phyloP scores from a whole-genome alignment of 768 basidiomycete genomes.

The Coprinopsis sp. region DNA sequence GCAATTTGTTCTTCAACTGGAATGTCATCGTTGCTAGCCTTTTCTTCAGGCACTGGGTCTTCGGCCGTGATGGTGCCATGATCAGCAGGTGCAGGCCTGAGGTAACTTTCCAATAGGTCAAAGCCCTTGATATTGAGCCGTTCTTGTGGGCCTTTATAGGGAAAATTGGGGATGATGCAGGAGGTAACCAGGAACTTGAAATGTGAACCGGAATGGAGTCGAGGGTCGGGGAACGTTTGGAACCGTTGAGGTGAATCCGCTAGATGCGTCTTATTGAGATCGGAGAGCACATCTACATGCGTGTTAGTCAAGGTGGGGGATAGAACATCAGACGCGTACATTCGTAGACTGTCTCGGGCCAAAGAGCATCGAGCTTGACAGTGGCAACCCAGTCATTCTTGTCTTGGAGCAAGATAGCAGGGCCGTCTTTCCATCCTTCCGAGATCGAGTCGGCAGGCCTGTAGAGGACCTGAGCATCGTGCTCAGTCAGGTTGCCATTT shows the following conservation, averaged over 20 bases:
- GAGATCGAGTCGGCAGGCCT: constrained; percentile 30
- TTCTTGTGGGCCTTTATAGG: constrained; percentile 54
- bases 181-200: constrained; percentile 70
- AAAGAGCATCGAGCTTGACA: constrained; percentile 50
- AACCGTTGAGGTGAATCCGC: constrained; percentile 47
- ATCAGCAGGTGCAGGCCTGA: constrained; percentile 29
- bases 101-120: constrained; percentile 55
- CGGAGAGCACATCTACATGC: not conserved
- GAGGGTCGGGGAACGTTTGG: constrained; percentile 71
- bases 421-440: constrained; percentile 50
- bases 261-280: not conserved
- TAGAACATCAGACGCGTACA: constrained; percentile 36
- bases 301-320: not conserved
- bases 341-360: constrained; percentile 67
- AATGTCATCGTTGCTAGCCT: constrained; percentile 9
- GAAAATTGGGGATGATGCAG: constrained; percentile 69
- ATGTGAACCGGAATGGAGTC: constrained; percentile 45
- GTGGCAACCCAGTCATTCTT: constrained; percentile 58
- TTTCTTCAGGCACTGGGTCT: constrained; percentile 1
- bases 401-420: constrained; percentile 37
- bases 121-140: constrained; percentile 56
- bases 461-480: constrained; percentile 41
- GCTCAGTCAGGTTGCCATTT: constrained; percentile 23
- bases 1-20: constrained; percentile 4
- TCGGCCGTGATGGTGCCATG: not conserved